These are phyloP conservation scores for Lanmaoa rubissima DNA, from an alignment of 768 basidiomycete species.

Conservation along the genomic window DNA sequence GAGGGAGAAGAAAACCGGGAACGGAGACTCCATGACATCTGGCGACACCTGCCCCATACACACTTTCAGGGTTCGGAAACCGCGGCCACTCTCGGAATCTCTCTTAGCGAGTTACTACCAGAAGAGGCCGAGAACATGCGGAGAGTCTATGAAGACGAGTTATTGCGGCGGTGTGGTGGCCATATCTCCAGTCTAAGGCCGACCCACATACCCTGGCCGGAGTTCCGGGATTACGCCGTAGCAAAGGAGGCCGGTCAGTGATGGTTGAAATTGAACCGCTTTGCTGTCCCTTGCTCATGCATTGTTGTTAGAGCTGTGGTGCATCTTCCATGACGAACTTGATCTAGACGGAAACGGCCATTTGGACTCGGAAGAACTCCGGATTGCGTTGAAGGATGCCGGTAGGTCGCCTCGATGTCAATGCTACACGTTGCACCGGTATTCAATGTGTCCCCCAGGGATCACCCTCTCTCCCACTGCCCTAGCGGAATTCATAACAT, in stretches of 20 bases:
- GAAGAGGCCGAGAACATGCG: conserved; percentile 62
- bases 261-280: conserved; percentile 10
- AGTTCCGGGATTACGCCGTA: conserved; percentile 73
- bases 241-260: conserved; percentile 77
- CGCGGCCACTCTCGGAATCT: conserved; percentile 16
- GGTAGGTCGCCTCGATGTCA: conserved; percentile 42
- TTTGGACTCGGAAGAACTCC: conserved; percentile 64
- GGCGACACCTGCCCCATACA: conserved; percentile 52
- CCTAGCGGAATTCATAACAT: conserved; percentile 79
- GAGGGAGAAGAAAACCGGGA: conserved; percentile 67
- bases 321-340: conserved; percentile 85
- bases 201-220: conserved; percentile 61
- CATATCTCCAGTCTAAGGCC: conserved; percentile 39
- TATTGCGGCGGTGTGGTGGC: conserved; percentile 55
- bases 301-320: conserved; percentile 71
- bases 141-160: conserved; percentile 74
- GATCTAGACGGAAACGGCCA: conserved; percentile 88
- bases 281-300: conserved; percentile 16
- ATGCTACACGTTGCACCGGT: conserved; percentile 23
- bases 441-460: conserved; percentile 43
- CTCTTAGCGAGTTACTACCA: conserved; percentile 31
- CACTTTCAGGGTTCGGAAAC: conserved; percentile 25
- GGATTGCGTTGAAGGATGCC: conserved; percentile 63
- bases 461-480: conserved; percentile 67
- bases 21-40: conserved; percentile 57